Conservation (phyloP, 2,329 filamentous ascomycete genomes). For the Ophiostoma himal-ulmi region DNA sequence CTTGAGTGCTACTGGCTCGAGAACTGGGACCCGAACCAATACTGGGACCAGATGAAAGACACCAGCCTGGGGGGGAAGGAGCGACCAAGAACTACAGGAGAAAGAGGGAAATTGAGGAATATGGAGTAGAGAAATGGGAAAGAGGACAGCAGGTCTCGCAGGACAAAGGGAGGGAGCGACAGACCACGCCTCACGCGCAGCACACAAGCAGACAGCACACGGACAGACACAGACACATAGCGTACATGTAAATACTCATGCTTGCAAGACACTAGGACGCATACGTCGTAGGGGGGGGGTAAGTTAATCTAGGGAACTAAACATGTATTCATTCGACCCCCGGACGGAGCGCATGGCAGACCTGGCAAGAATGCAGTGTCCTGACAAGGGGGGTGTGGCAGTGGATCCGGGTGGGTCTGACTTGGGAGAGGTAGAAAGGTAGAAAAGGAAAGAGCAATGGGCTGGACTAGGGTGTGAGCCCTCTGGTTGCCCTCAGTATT, state of each 20-base stretch:
- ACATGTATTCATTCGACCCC: slow-evolving; percentile 18
- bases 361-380: slow-evolving; percentile 18
- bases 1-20: neutral
- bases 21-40: neutral
- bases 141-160: neutral
- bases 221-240: neutral
- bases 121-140: slow-evolving; percentile 2
- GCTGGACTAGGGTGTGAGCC: neutral
- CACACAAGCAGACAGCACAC: neutral
- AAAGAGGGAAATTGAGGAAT: neutral
- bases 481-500: slow-evolving; percentile 1
- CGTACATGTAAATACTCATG: neutral
- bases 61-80: neutral
- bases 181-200: neutral
- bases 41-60: slow-evolving; percentile 11
- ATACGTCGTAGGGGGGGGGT: slow-evolving; percentile 13
- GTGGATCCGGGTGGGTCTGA: slow-evolving; percentile 10
- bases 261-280: too few species aligned
- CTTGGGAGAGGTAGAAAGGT: neutral
- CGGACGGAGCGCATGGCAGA: slow-evolving; percentile 26
- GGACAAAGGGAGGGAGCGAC: neutral
- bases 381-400: slow-evolving; percentile 15
- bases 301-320: slow-evolving; percentile 20
- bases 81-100: neutral
- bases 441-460: slow-evolving; percentile 16